A percentile compares a stretch with the other conserved stretches of the same genome.
Evolutionary conservation across 148 eudicot species (phyloP).

Genomic region (Vaccinium darrowii): DNA sequence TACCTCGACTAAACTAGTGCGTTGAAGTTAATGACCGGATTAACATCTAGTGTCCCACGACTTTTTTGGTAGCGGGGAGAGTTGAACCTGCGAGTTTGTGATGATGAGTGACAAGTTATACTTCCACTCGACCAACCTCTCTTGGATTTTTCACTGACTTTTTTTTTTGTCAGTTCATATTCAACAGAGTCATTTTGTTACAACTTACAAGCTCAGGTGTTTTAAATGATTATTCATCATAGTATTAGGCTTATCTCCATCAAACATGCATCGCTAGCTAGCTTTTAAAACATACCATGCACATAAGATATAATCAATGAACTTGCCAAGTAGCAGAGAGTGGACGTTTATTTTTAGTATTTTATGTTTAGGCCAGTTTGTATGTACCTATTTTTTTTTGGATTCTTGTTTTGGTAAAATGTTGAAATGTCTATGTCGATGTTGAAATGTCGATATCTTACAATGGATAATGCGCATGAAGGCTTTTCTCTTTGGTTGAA

Average conservation of each 20-base stretch:
- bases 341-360: too few species aligned
- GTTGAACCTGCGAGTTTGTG: neutral
- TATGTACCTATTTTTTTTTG: neutral
- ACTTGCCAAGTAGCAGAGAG: neutral
- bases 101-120: neutral
- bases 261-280: neutral
- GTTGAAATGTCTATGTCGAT: neutral
- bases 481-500: neutral
- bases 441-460: neutral
- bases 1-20: neutral
- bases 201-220: neutral
- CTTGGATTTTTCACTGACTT: neutral
- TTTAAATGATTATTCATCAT: neutral
- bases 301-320: neutral
- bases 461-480: neutral
- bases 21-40: neutral
- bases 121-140: neutral
- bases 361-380: neutral
- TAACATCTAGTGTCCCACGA: neutral
- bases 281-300: neutral
- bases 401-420: neutral
- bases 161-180: neutral
- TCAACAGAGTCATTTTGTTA: neutral
- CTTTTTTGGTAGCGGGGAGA: neutral
- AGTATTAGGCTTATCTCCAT: neutral